phyloP scores from a whole-genome alignment of 345 rosid genomes.

The Citrus maxima region DNA sequence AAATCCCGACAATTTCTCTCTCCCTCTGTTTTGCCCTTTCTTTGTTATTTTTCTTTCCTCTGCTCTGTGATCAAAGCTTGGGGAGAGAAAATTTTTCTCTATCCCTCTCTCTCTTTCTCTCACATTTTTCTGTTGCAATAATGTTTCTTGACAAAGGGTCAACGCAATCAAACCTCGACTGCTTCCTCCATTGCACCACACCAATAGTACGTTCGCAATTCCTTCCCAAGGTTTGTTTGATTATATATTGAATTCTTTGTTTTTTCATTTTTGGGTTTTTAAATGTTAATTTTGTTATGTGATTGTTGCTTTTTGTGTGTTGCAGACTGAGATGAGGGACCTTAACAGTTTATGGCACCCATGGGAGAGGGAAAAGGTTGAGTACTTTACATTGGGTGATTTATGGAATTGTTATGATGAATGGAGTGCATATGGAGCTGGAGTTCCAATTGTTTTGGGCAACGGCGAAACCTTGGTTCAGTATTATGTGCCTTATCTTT shows the following conservation, averaged over 20 bases:
- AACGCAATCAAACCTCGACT: conserved; percentile 74
- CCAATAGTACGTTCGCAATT: conserved; percentile 76
- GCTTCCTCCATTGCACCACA: conserved; percentile 79
- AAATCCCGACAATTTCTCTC: conserved; percentile 51
- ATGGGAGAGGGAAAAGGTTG: conserved; percentile 85
- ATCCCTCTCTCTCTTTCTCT: conserved; percentile 20
- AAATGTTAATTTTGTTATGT: not conserved
- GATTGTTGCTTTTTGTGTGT: not conserved
- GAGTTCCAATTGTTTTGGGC: conserved; percentile 69
- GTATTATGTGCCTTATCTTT: conserved; percentile 95
- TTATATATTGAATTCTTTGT: not conserved
- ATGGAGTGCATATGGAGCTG: conserved; percentile 99
- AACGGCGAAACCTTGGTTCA: conserved; percentile 84
- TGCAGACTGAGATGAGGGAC: conserved; percentile 79
- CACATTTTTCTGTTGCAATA: conserved; percentile 19
- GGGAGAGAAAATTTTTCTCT: conserved; percentile 26
- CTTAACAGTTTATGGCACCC: conserved; percentile 91
- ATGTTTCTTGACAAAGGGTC: conserved; percentile 68
- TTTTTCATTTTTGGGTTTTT: too few species aligned
- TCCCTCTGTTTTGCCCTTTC: conserved; percentile 14
- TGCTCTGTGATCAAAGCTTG: conserved; percentile 26
- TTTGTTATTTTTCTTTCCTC: conserved; percentile 10
- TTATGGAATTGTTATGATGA: conserved; percentile 90
- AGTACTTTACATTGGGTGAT: conserved; percentile 78
- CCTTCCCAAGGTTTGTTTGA: conserved; percentile 67